These are phyloP conservation scores for Cystobasidium sp. DNA, from an alignment of 1,284 basidiomycete genomes.

Conservation along the genomic window DNA sequence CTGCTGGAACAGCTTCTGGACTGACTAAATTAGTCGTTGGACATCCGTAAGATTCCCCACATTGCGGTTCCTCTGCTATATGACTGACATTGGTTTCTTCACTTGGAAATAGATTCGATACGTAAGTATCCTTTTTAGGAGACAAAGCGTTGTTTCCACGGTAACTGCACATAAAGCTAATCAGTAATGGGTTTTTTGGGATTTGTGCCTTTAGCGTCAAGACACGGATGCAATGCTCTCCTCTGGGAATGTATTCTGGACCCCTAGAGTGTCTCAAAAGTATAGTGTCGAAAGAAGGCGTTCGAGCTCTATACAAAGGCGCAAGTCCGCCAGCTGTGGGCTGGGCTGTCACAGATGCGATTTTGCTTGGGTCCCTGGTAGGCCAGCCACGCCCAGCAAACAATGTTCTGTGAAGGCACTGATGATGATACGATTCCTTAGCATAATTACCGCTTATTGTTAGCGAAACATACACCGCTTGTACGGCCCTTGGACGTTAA, in stretches of 20 bases:
- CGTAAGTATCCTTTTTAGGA: not conserved
- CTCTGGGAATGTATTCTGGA: constrained; percentile 70
- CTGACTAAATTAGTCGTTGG: constrained; percentile 59
- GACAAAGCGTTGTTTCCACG: not conserved
- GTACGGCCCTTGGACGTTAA: constrained; percentile 57
- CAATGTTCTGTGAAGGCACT: too few relatives aligned
- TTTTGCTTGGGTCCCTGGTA: constrained; percentile 71
- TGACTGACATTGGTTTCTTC: not conserved
- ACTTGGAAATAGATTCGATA: constrained; percentile 9
- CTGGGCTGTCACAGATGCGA: constrained; percentile 75
- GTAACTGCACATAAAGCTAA: not conserved
- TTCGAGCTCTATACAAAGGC: constrained; percentile 60
- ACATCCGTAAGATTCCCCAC: constrained; percentile 50
- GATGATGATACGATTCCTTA: too few relatives aligned
- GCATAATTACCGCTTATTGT: constrained; percentile 72
- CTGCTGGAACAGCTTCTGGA: constrained; percentile 57
- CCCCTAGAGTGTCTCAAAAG: constrained; percentile 70
- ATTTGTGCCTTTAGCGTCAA: constrained; percentile 64
- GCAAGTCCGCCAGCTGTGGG: constrained; percentile 63
- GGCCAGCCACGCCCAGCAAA: too few relatives aligned
- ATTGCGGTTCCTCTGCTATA: not conserved
- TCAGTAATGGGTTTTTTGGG: not conserved
- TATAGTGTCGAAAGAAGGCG: constrained; percentile 66
- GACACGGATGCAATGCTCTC: constrained; percentile 72
- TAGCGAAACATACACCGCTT: constrained; percentile 65